phyloP scores from a whole-genome alignment of 2,329 filamentous ascomycete species.

The Cladorrhinum sp. region DNA sequence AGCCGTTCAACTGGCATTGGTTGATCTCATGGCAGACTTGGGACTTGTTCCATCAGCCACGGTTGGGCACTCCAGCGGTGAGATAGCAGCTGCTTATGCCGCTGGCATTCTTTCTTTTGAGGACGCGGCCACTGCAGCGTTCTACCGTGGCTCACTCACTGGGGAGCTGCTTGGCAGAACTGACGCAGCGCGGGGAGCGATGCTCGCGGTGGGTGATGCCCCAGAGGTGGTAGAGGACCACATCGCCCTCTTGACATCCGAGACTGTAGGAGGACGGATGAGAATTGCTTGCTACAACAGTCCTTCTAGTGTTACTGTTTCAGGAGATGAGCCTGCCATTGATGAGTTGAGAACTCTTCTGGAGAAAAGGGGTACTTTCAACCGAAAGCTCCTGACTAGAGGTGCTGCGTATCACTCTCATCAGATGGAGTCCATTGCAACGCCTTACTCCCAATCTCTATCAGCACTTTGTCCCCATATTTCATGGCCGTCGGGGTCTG shows the following conservation, averaged over 20 bases:
- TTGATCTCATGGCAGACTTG: constrained; percentile 35
- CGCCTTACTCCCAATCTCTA: constrained; percentile 18
- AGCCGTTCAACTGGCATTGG: constrained; percentile 38
- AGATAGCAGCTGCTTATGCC: constrained; percentile 45
- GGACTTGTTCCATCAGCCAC: constrained; percentile 35
- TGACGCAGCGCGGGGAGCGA: not conserved
- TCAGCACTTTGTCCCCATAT: not conserved
- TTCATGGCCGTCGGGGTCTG: no score
- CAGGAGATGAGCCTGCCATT: constrained; percentile 28
- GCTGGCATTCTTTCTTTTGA: constrained; percentile 34
- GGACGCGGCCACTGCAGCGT: constrained; percentile 40
- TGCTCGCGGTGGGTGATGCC: not conserved
- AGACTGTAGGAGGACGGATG: no score
- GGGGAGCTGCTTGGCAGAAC: not conserved
- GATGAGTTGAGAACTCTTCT: constrained; percentile 5
- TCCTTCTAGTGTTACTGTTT: constrained; percentile 34
- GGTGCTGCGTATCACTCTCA: constrained; percentile 28
- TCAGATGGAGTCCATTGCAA: constrained; percentile 25
- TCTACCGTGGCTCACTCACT: constrained; percentile 35
- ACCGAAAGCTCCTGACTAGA: constrained; percentile 20
- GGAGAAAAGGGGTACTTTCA: constrained; percentile 6
- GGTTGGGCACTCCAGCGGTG: constrained; percentile 43
- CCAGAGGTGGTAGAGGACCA: no score
- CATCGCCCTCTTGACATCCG: no score
- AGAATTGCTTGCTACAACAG: not conserved